phyloP scores from a whole-genome alignment of 257 asterid genomes.

The Solanum corneliomulleri region DNA sequence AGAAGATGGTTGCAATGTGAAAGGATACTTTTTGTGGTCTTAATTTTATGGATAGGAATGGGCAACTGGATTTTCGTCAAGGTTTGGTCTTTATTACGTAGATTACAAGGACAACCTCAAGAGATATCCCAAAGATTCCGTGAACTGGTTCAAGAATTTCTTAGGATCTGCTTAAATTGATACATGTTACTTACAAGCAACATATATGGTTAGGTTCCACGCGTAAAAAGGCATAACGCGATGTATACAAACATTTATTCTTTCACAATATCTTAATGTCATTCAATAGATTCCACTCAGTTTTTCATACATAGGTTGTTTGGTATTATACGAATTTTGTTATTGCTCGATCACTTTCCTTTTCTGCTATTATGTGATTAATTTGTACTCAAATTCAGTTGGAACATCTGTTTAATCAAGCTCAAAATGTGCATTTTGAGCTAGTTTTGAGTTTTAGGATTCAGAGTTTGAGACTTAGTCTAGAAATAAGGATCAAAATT shows the following conservation, averaged over 20 bases:
- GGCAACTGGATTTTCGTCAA: constrained; percentile 59
- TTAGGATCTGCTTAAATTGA: constrained; percentile 17
- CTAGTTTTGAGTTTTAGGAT: background rate
- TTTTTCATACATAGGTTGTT: too few species aligned
- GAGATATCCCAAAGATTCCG: constrained; percentile 79
- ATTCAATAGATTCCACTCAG: background rate
- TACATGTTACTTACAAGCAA: background rate
- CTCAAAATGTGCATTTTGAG: background rate
- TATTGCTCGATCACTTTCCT: background rate
- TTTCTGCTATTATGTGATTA: too few species aligned
- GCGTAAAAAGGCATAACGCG: background rate
- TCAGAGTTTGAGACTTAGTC: background rate
- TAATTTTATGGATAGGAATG: constrained; percentile 73
- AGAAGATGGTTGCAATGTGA: constrained; percentile 79
- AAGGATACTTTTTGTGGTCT: constrained; percentile 85
- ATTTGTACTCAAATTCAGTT: background rate
- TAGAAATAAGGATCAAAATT: background rate
- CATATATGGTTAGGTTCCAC: background rate
- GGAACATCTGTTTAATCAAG: background rate
- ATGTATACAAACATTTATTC: background rate
- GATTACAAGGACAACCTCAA: constrained; percentile 61
- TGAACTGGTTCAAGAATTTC: constrained; percentile 66
- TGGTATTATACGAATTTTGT: background rate
- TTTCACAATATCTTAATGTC: background rate
- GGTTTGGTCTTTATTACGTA: constrained; percentile 72